Conservation (phyloP, 768 basidiomycete genomes). For the Dendrothele bispora region DNA sequence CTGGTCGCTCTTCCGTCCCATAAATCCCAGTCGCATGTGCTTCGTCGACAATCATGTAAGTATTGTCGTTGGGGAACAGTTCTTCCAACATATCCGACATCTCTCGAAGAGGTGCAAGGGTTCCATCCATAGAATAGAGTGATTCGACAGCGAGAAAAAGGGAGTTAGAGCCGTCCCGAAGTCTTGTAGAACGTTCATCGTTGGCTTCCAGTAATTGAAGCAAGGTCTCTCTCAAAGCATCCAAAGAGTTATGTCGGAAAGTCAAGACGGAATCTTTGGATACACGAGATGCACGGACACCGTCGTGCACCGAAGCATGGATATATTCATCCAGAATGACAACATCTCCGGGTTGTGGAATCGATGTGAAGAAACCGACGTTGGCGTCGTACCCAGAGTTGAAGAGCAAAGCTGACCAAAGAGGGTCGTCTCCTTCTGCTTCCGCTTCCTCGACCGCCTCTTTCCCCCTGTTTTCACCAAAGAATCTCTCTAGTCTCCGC, state of each 20-base stretch:
- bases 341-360: slow-evolving; percentile 78
- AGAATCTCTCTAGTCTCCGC: slow-evolving; percentile 61
- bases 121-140: slow-evolving; percentile 96
- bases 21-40: slow-evolving; percentile 94
- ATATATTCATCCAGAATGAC: slow-evolving; percentile 85
- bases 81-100: slow-evolving; percentile 66
- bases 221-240: slow-evolving; percentile 36
- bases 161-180: slow-evolving; percentile 13
- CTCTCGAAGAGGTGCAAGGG: slow-evolving; percentile 70
- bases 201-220: background rate
- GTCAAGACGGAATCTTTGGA: slow-evolving; percentile 32
- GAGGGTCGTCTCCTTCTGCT: background rate
- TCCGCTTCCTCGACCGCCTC: background rate
- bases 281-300: slow-evolving; percentile 69
- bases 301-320: slow-evolving; percentile 91
- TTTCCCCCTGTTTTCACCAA: slow-evolving; percentile 38
- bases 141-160: slow-evolving; percentile 87
- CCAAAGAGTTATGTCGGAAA: slow-evolving; percentile 76
- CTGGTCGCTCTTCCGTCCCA: slow-evolving; percentile 70
- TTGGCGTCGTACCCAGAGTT: slow-evolving; percentile 96
- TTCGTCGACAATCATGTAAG: slow-evolving; percentile 84
- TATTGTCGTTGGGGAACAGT: slow-evolving; percentile 60
- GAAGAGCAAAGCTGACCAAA: slow-evolving; percentile 73
- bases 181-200: background rate
- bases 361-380: slow-evolving; percentile 76